Percentiles rank a stretch among this genome's conserved stretches.
Conservation (phyloP, 495 filamentous ascomycete genomes). For the Sphaerosporella brunnea region DNA sequence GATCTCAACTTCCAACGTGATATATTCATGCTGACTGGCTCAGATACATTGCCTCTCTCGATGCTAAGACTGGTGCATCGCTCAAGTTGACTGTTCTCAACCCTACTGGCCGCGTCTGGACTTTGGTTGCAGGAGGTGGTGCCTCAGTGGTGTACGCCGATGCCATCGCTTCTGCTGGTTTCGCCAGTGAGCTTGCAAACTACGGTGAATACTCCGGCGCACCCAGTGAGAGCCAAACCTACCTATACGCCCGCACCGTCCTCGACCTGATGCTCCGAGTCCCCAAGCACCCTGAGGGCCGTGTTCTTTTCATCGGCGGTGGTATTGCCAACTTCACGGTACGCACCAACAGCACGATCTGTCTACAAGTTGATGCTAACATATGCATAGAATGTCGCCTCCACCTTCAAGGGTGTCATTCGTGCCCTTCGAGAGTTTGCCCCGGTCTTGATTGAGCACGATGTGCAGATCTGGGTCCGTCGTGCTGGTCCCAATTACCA, state of each 20-base stretch:
- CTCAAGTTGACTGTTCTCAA: conserved; percentile 97
- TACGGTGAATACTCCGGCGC: conserved; percentile 99
- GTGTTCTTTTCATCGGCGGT: conserved; percentile 97
- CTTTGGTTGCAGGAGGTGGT: conserved; percentile 96
- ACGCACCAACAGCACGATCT: conserved; percentile 7
- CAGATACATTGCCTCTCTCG: conserved; percentile 83
- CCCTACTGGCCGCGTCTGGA: conserved; percentile 82
- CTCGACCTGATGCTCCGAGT: conserved; percentile 95
- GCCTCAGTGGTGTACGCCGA: conserved; percentile 98
- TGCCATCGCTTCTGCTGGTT: conserved; percentile 92
- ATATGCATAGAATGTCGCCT: conserved; percentile 49
- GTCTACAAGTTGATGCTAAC: conserved; percentile 13
- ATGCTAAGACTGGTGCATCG: conserved; percentile 97
- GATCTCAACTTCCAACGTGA: neutral
- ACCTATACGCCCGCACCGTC: conserved; percentile 92
- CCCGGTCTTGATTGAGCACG: conserved; percentile 77
- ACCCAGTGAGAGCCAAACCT: conserved; percentile 94
- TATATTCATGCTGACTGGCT: conserved; percentile 12
- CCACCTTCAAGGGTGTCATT: conserved; percentile 99
- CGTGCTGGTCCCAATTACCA: conserved; percentile 99
- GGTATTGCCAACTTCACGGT: conserved; percentile 99
- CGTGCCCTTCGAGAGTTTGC: conserved; percentile 85
- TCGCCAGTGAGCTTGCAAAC: conserved; percentile 91
- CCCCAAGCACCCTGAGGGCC: conserved; percentile 69
- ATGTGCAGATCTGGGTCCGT: conserved; percentile 97